Base-by-base conservation (phyloP, 768 basidiomycete species). In the Suillus tomentosus region DNA sequence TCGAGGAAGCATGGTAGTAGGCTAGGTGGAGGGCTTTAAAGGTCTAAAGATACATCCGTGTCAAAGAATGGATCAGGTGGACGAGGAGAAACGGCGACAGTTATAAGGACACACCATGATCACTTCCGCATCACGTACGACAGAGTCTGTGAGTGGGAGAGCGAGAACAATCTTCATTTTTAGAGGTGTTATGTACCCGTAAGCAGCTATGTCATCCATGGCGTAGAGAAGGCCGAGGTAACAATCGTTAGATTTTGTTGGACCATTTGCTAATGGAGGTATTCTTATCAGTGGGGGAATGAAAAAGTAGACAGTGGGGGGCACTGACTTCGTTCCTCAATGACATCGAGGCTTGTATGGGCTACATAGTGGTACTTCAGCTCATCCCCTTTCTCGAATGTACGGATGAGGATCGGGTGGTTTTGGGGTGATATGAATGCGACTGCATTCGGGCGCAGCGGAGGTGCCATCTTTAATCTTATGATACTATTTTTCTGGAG, bases 141-240 rank as follows among this genome's bases (percentile, higher is more conserved):
- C 85, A 14, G 90, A 82, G 71, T 96, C 95, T 9, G 91, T 87
- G 66, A 95, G 77, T 9, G 91, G 88, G 59, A 96, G 76, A 1
- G 89, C 89, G 60, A 96, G 72, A 63, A 96, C 84, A 70, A 96
- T 94, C 80, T 95, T 95, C 70, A 95, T 83, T 72, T 90, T 92
- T 65, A 93, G 79, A 14, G 94, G 92, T 11, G 93, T 95, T 58
- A 95, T 85, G 76, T 94, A 96, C 47, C 94, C 95, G 75, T 96
- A 96, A 45, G 94, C 92, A 2, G 92, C 94, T 58, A 93, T 90
- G 68, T 96, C 94, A 76, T 96, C 95, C 82, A 96, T 90, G n/a
- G 89, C 84, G 74, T 93, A 94, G 31, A 96, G 77, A 62, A 96
- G 80, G 6, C 94, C 94, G 43, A 95, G 82, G 72, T 95, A 96